Conservation (phyloP, 2,329 filamentous ascomycete genomes). For the Ceratocystis ficicola region DNA sequence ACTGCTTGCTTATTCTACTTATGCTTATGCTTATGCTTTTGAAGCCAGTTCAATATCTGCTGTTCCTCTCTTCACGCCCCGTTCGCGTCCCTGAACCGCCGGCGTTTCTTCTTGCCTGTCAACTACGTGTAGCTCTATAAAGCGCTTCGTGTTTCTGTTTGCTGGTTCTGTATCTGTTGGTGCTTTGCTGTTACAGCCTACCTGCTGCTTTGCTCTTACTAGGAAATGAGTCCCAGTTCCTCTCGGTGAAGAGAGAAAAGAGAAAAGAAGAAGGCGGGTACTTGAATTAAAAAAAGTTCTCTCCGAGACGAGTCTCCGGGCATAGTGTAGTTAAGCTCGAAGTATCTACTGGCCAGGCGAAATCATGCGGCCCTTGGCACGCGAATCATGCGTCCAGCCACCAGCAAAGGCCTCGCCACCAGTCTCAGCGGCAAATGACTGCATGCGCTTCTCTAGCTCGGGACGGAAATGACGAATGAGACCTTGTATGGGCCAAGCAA, state of each 20-base stretch:
- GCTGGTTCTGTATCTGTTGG: constrained; percentile 9
- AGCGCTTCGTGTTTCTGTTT: constrained; percentile 27
- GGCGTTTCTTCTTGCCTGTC: constrained; percentile 1
- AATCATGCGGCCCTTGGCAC: constrained; percentile 68
- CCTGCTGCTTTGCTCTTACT: background rate
- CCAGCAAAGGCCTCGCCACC: constrained; percentile 70
- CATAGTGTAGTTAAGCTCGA: background rate
- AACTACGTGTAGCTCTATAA: constrained; percentile 21
- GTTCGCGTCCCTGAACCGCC: background rate
- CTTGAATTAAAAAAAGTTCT: background rate
- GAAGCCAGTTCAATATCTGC: background rate
- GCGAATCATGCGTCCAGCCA: constrained; percentile 69
- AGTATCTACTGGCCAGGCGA: constrained; percentile 70
- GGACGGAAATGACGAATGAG: constrained; percentile 96
- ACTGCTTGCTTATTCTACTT: background rate
- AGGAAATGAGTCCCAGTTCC: background rate
- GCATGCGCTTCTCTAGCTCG: constrained; percentile 84
- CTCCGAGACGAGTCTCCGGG: too few relatives aligned
- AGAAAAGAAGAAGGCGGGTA: background rate
- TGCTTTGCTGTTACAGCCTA: constrained; percentile 8
- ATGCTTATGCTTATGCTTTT: constrained; percentile 8
- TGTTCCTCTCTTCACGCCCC: background rate
- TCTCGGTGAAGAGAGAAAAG: background rate
- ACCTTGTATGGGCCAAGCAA: constrained; percentile 96
- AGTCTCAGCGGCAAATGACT: constrained; percentile 59